A percentile compares a stretch with the other conserved stretches of the same genome.
Evolutionary conservation across 495 filamentous ascomycete species (phyloP).

Genomic region (Aspergillus homomorphus): DNA sequence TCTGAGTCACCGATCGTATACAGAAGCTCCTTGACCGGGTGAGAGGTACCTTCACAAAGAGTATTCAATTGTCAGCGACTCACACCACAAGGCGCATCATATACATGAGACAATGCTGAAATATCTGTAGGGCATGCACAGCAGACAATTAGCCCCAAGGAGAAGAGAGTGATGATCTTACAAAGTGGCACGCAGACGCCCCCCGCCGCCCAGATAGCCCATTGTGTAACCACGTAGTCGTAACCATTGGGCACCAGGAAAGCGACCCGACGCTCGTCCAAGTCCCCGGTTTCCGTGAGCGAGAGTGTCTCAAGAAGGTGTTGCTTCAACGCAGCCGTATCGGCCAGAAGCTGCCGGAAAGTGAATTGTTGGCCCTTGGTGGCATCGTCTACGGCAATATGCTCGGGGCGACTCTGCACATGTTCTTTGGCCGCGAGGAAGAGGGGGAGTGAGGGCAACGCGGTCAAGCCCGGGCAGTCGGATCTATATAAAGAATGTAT

Average conservation of each 20-base stretch:
- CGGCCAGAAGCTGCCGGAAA: conserved; percentile 73
- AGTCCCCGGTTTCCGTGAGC: conserved; percentile 43
- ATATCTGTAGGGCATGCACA: too few species aligned
- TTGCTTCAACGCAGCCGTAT: conserved; percentile 65
- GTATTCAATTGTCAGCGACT: background rate
- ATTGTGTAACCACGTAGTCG: conserved; percentile 81
- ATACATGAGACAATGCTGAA: background rate
- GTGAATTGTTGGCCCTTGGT: conserved; percentile 68
- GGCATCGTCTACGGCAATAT: conserved; percentile 72
- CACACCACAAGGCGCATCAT: background rate
- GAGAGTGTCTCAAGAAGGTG: conserved; percentile 51
- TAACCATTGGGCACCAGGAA: conserved; percentile 88
- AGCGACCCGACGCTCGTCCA: conserved; percentile 73
- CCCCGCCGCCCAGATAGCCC: conserved; percentile 41
- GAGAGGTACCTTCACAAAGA: conserved; percentile 41
- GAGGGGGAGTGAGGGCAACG: conserved; percentile 67
- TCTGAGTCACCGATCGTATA: conserved; percentile 44
- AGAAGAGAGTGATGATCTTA: conserved; percentile 17
- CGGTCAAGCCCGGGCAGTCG: conserved; percentile 10
- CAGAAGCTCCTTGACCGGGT: conserved; percentile 42
- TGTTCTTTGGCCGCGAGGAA: conserved; percentile 57
- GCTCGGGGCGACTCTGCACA: conserved; percentile 59
- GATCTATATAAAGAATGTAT: conserved; percentile 6
- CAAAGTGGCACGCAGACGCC: conserved; percentile 41
- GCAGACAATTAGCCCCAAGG: too few species aligned